A percentile compares a stretch with the other conserved stretches of the same genome.
Evolutionary conservation across 768 basidiomycete genomes (phyloP).

Genomic region (Leccinum rimulosum): DNA sequence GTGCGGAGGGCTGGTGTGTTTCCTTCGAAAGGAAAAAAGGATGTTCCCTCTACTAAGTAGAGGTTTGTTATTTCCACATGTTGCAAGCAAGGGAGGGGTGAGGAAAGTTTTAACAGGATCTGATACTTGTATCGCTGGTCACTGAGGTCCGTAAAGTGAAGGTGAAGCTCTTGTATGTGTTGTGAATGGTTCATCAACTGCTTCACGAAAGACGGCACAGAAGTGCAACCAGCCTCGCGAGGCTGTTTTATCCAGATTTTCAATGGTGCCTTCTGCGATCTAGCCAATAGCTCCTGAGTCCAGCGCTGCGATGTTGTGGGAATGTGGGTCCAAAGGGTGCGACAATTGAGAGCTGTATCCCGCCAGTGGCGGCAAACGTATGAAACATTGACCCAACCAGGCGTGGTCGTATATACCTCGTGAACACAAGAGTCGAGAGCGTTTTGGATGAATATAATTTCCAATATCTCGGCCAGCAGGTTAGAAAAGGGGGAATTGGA

Average conservation of each 20-base stretch:
- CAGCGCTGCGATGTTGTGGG: constrained; percentile 32
- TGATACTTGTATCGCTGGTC: neutral
- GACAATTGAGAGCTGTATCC: neutral
- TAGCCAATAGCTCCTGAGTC: constrained; percentile 40
- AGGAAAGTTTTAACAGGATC: neutral
- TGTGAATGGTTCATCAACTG: neutral
- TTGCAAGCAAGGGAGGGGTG: neutral
- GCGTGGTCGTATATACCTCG: neutral
- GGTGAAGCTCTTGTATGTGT: neutral
- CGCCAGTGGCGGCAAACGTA: neutral
- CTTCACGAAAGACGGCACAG: neutral
- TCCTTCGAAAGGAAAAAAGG: neutral
- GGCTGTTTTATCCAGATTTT: neutral
- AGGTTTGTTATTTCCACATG: neutral
- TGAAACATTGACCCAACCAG: neutral
- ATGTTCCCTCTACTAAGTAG: too few species aligned
- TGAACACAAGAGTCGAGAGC: neutral
- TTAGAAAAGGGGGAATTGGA: neutral
- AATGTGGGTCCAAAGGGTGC: neutral
- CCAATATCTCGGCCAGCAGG: neutral
- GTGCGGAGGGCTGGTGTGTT: neutral
- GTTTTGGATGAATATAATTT: neutral
- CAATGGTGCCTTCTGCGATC: constrained; percentile 40
- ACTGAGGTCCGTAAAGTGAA: neutral
- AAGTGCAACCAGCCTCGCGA: too few species aligned